Evolutionary conservation across 495 filamentous ascomycete species (phyloP), one percentile per base, ranked within the genome.

Genomic region (Penicillium atrosanguineum): DNA sequence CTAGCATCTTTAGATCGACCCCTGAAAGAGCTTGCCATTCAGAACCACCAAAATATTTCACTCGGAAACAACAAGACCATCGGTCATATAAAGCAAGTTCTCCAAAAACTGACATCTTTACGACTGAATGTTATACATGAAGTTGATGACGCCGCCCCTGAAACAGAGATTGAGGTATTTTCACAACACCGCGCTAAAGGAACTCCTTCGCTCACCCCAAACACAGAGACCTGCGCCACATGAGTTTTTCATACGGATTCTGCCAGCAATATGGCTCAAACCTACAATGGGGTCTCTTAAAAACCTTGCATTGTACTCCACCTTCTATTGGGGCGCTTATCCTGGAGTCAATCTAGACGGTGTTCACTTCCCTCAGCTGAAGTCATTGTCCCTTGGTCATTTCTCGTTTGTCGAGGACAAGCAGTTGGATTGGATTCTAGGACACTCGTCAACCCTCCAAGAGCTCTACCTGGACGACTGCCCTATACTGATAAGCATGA

Each of bases 291-390:
- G 44, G 9, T 63, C 51, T 15, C 59, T 70, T 6, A 31, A 56
- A 23, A 60, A 64, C 23, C 64, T 70, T 7, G 58, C 61, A 19
- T 52, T 70, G 23, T 65, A 59, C 25, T 62, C 57, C 23, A 46
- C 26, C 25, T 21, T 51, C 7, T 64, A 59, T 46, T 63, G 50
- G 19, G 66, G 64, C 16, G 63, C 58, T 44, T 67, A 52, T 18
- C 67, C 67, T 5, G 53, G 56, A 21, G 29, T 53, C 2, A 45
- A 56, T 21, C 52, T 65, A 9, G 21, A 40, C 4, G 41, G 43
- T 9, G 21, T 67, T 4, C 56, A 63, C 43, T 67, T 62, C 48
- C 62, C 64, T 1, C 41, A 44, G 2, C 50, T 69, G 23, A 57
- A 69, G 45, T 52, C 53, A 14, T 54, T 69, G 0, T 21, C 53